Percentiles rank a stretch among this genome's conserved stretches.
phyloP scores from a whole-genome alignment of 1,284 basidiomycete genomes.

The Crucibulum cyathiforme region DNA sequence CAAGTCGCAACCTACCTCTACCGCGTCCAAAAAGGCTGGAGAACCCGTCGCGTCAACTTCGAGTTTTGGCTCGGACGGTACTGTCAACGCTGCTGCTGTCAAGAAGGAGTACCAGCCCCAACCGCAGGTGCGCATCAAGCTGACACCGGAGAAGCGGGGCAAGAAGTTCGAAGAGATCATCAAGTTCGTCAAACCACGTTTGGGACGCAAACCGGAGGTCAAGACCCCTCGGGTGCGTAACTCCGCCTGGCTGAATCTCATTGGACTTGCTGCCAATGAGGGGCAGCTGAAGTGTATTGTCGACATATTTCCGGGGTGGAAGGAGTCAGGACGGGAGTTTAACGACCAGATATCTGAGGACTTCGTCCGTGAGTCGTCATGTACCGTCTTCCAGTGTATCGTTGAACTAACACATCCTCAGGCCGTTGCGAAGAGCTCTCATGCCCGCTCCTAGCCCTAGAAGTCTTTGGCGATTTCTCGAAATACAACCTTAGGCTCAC shows the following conservation, averaged over 20 bases:
- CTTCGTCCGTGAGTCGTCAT: constrained; percentile 57
- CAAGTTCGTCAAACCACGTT: constrained; percentile 33
- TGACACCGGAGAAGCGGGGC: constrained; percentile 23
- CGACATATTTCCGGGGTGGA: constrained; percentile 57
- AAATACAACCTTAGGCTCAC: constrained; percentile 65
- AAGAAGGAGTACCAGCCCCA: neutral
- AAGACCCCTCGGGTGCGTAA: constrained; percentile 35
- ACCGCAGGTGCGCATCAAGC: neutral
- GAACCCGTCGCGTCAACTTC: neutral
- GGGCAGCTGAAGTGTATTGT: constrained; percentile 55
- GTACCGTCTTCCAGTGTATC: neutral
- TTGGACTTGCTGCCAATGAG: constrained; percentile 53
- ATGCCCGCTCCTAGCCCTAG: constrained; percentile 60
- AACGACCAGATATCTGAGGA: constrained; percentile 44
- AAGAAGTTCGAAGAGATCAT: constrained; percentile 28
- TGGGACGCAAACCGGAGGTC: constrained; percentile 34
- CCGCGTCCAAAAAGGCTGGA: neutral
- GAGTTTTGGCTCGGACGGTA: neutral
- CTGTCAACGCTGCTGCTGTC: neutral
- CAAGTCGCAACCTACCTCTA: neutral
- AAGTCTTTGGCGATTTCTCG: constrained; percentile 64
- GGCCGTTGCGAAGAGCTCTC: constrained; percentile 65
- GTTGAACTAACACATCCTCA: constrained; percentile 23
- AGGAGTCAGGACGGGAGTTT: constrained; percentile 50
- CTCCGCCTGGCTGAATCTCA: constrained; percentile 54